Percentiles rank a stretch among this genome's conserved stretches.
These are phyloP conservation scores for Sclerotiophoma versabilis DNA, from an alignment of 2,329 filamentous ascomycete species.

Conservation along the genomic window DNA sequence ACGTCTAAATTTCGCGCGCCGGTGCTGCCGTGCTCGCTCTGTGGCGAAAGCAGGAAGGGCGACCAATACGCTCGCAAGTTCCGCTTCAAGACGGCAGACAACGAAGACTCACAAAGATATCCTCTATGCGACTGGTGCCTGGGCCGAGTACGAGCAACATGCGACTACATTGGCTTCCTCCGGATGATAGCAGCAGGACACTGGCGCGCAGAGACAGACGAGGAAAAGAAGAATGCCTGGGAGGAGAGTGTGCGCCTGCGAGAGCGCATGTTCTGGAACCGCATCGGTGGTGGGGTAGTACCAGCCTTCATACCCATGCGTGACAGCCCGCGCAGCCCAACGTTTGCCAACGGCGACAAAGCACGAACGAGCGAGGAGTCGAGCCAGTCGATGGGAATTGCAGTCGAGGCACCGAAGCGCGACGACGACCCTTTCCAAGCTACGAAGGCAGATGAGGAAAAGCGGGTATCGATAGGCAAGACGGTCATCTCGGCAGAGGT, in stretches of 20 bases:
- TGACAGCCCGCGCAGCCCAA: conserved; percentile 43
- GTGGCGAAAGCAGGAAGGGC: conserved; percentile 80
- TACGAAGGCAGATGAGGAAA: conserved; percentile 32
- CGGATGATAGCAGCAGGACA: conserved; percentile 92
- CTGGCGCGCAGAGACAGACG: conserved; percentile 82
- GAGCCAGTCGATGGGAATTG: conserved; percentile 22
- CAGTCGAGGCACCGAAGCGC: conserved; percentile 29
- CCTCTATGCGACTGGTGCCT: conserved; percentile 91
- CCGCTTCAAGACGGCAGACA: conserved; percentile 88
- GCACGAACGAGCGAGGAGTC: conserved; percentile 42
- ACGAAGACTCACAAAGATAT: conserved; percentile 84
- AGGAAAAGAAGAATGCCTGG: conserved; percentile 88
- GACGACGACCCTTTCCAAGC: conserved; percentile 46
- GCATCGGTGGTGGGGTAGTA: conserved; percentile 89
- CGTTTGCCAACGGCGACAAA: conserved; percentile 34
- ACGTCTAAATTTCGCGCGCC: conserved; percentile 62
- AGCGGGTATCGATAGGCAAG: conserved; percentile 49
- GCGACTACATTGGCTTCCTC: conserved; percentile 91
- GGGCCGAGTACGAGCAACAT: conserved; percentile 81
- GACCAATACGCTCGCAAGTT: conserved; percentile 77
- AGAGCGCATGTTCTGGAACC: conserved; percentile 97
- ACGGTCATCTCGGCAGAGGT: conserved; percentile 38
- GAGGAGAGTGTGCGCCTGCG: conserved; percentile 89
- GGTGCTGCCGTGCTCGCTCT: conserved; percentile 80
- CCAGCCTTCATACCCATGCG: conserved; percentile 61